Percentiles rank a stretch among this genome's conserved stretches.
Conservation (phyloP, 176 grass and related monocot genomes). For the Rhipidocladum racemiflorum region DNA sequence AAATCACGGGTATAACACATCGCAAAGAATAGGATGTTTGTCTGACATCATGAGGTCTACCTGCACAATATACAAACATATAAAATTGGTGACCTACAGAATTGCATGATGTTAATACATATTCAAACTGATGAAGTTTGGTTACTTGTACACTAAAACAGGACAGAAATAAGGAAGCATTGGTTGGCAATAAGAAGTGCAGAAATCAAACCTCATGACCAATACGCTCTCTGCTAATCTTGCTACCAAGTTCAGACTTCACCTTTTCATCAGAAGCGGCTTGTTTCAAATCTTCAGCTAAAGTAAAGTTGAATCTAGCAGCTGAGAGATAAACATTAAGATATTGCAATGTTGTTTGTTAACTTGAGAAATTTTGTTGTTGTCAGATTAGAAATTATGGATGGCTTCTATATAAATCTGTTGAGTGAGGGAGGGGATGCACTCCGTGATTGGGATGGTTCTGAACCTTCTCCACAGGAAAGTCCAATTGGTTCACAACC, state of each 20-base stretch:
- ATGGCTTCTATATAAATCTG: too few relatives aligned
- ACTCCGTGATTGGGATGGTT: too few relatives aligned
- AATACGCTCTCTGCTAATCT: slow-evolving; percentile 92
- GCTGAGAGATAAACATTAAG: slow-evolving; percentile 47
- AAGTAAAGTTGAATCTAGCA: slow-evolving; percentile 86
- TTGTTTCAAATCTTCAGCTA: slow-evolving; percentile 79
- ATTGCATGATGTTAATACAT: slow-evolving; percentile 7
- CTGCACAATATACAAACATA: slow-evolving; percentile 52
- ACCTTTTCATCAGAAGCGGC: slow-evolving; percentile 84
- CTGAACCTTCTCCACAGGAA: too few relatives aligned
- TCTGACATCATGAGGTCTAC: slow-evolving; percentile 94
- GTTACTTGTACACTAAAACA: neutral
- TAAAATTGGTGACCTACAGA: slow-evolving; percentile 8
- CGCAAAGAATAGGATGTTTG: slow-evolving; percentile 71
- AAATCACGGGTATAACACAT: slow-evolving; percentile 64
- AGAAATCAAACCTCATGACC: slow-evolving; percentile 78
- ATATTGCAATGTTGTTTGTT: too few relatives aligned
- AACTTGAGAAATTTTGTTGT: too few relatives aligned
- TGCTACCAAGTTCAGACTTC: slow-evolving; percentile 70
- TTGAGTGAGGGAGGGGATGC: too few relatives aligned
- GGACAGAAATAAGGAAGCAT: neutral
- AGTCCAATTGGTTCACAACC: too few relatives aligned
- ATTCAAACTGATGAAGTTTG: slow-evolving; percentile 2
- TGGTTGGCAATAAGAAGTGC: neutral
- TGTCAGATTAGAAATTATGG: too few relatives aligned